Evolutionary conservation across 2,329 filamentous ascomycete genomes (phyloP).

Genomic region (Fusarium verrucosum): DNA sequence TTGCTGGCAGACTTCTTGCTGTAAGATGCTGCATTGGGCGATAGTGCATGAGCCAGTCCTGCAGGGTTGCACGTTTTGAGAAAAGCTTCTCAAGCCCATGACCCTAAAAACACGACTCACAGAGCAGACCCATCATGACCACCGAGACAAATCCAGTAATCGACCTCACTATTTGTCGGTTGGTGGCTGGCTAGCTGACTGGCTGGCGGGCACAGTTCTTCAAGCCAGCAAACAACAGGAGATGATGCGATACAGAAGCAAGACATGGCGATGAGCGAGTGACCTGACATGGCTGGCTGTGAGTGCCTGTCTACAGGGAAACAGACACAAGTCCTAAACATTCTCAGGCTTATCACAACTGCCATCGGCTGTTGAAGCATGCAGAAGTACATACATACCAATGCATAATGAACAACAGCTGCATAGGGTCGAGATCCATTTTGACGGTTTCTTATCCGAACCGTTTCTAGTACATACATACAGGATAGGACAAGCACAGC

Average conservation of each 20-base stretch:
- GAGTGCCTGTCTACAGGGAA: background rate
- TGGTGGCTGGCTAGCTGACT: constrained; percentile 7
- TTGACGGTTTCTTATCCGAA: constrained; percentile 22
- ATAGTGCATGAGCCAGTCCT: constrained; percentile 36
- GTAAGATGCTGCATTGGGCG: constrained; percentile 37
- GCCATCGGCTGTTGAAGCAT: background rate
- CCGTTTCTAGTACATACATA: constrained; percentile 10
- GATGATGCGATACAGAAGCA: background rate
- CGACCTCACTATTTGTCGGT: constrained; percentile 2
- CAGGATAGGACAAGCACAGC: background rate
- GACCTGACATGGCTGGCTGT: constrained; percentile 4
- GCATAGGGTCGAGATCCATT: constrained; percentile 28
- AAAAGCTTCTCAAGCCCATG: constrained; percentile 34
- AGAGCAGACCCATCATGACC: constrained; percentile 24
- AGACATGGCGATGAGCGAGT: background rate
- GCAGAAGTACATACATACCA: background rate
- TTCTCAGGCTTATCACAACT: constrained; percentile 5
- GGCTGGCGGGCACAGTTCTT: constrained; percentile 12
- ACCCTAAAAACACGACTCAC: constrained; percentile 19
- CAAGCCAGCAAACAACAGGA: constrained; percentile 29
- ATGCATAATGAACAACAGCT: background rate
- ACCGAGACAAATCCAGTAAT: constrained; percentile 25
- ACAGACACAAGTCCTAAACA: constrained; percentile 20
- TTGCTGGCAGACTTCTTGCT: too few relatives aligned
- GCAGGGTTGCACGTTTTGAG: constrained; percentile 40